These are phyloP conservation scores for Mycena pura DNA, from an alignment of 768 basidiomycete species.

Conservation along the genomic window DNA sequence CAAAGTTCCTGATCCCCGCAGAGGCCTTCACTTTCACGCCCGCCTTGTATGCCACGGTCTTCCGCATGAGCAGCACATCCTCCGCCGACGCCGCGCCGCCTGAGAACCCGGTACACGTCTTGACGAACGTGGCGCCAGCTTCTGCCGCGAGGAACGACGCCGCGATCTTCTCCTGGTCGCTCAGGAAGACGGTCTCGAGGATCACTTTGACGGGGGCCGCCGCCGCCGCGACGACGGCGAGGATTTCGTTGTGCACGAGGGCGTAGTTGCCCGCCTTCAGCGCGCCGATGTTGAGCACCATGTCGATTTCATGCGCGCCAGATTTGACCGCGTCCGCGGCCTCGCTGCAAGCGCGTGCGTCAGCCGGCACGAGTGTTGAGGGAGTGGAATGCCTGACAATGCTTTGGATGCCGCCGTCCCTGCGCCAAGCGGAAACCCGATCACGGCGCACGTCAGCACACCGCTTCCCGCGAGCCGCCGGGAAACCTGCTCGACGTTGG, in stretches of 20 bases:
- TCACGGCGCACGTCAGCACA: constrained; percentile 52
- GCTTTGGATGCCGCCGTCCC: constrained; percentile 50
- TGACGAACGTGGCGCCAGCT: constrained; percentile 59
- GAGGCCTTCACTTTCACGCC: constrained; percentile 59
- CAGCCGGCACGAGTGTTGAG: neutral
- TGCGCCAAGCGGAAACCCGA: constrained; percentile 61
- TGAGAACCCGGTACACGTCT: constrained; percentile 60
- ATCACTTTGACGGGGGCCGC: constrained; percentile 55
- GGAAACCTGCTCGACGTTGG: constrained; percentile 50
- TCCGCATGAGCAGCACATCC: constrained; percentile 54
- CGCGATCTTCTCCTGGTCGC: constrained; percentile 52
- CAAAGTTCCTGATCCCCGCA: constrained; percentile 55
- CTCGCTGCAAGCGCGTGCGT: constrained; percentile 43
- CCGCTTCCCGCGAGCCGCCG: constrained; percentile 44
- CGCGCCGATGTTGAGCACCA: constrained; percentile 56
- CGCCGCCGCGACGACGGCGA: constrained; percentile 44
- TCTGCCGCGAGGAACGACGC: constrained; percentile 54
- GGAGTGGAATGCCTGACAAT: constrained; percentile 40
- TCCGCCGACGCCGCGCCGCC: constrained; percentile 53
- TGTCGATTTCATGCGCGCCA: constrained; percentile 60
- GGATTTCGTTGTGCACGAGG: constrained; percentile 47
- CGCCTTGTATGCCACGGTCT: constrained; percentile 43
- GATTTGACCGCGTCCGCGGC: constrained; percentile 50
- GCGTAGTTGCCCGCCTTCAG: constrained; percentile 47
- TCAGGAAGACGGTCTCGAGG: constrained; percentile 56